Percentiles rank a stretch among this genome's conserved stretches.
Conservation (phyloP, 2,329 filamentous ascomycete genomes). For the Pezicula neosporulosa region DNA sequence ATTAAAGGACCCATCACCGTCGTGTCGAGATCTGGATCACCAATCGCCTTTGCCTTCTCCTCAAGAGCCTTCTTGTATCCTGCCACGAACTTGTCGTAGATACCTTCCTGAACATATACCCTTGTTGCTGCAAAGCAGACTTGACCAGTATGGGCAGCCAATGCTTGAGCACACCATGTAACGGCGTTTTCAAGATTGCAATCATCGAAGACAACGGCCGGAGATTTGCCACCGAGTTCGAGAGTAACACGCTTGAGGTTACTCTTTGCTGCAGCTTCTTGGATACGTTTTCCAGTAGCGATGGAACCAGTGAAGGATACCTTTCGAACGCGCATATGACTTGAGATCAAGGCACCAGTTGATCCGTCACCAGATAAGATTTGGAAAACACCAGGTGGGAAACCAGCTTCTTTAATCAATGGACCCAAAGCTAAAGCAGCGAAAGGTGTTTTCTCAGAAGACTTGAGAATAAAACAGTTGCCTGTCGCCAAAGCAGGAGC, state of each 20-base stretch:
- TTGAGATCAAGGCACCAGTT: constrained; percentile 33
- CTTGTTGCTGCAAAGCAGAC: constrained; percentile 73
- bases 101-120: constrained; percentile 61
- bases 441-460: constrained; percentile 60
- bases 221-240: constrained; percentile 40
- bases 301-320: constrained; percentile 39
- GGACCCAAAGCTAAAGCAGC: constrained; percentile 43
- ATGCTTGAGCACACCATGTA: constrained; percentile 30
- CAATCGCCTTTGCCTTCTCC: constrained; percentile 49
- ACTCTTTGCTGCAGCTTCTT: constrained; percentile 34
- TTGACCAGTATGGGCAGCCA: constrained; percentile 72
- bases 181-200: constrained; percentile 45
- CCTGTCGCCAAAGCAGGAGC: constrained; percentile 58
- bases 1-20: constrained; percentile 58
- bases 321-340: constrained; percentile 35
- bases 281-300: constrained; percentile 34
- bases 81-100: constrained; percentile 59
- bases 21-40: constrained; percentile 54
- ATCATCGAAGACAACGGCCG: constrained; percentile 40
- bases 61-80: constrained; percentile 57
- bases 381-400: constrained; percentile 37
- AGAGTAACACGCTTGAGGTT: constrained; percentile 40
- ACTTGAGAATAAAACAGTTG: constrained; percentile 58
- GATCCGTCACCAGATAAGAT: constrained; percentile 36
- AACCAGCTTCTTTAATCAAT: constrained; percentile 20